Evolutionary conservation across 139 green algal genomes (phyloP).

Genomic region (Tetraselmis chui): DNA sequence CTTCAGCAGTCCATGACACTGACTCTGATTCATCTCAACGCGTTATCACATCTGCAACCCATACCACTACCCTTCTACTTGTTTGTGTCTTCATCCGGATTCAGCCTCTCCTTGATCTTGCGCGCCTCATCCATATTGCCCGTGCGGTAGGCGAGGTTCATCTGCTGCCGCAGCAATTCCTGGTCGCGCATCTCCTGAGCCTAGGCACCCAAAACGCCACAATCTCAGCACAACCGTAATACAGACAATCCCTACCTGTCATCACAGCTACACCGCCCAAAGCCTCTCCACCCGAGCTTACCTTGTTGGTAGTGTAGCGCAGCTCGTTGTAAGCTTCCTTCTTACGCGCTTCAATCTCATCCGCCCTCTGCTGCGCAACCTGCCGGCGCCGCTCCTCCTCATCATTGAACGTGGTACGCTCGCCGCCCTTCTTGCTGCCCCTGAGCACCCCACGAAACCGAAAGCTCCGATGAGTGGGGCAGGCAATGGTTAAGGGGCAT

Average conservation of each 20-base stretch:
- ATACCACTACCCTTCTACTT: too few species aligned
- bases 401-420: conserved; percentile 41
- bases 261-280: background rate
- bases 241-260: background rate
- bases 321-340: conserved; percentile 64
- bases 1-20: too few species aligned
- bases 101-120: conserved; percentile 41
- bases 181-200: conserved; percentile 61
- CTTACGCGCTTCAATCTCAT: conserved; percentile 43
- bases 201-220: background rate
- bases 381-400: conserved; percentile 54
- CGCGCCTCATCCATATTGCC: conserved; percentile 54
- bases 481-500: too few species aligned
- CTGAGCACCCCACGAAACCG: too few species aligned
- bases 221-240: background rate
- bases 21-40: too few species aligned
- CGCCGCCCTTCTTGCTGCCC: background rate
- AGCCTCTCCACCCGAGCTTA: background rate
- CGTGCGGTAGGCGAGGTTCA: conserved; percentile 76
- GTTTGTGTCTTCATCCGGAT: conserved; percentile 48
- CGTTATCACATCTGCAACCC: too few species aligned
- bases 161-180: conserved; percentile 69
- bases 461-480: too few species aligned
- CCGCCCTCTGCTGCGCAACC: conserved; percentile 38
- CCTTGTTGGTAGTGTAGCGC: conserved; percentile 28